Evolutionary conservation across 306 rosid genomes (phyloP).

Genomic region (Quercus glauca): DNA sequence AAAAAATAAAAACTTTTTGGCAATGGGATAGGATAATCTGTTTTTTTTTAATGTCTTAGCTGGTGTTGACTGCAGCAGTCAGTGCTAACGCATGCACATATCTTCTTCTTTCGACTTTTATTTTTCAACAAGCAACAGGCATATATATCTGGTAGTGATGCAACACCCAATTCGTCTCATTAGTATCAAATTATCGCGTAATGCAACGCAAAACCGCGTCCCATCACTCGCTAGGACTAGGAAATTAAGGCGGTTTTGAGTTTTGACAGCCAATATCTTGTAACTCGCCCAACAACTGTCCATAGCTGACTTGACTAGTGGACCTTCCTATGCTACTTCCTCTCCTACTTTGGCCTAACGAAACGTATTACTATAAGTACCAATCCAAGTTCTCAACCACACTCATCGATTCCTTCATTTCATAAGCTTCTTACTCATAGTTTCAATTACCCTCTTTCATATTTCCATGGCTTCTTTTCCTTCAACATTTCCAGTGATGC

Average conservation of each 20-base stretch:
- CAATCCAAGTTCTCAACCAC: background rate
- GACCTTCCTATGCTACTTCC: background rate
- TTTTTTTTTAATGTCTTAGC: too few relatives aligned
- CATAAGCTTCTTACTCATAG: background rate
- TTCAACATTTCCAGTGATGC: background rate
- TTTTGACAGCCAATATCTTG: background rate
- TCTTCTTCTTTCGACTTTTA: too few relatives aligned
- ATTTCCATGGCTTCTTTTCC: background rate
- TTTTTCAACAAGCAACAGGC: too few relatives aligned
- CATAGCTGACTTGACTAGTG: background rate
- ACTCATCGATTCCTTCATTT: background rate
- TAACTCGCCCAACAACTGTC: background rate
- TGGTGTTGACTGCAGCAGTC: too few relatives aligned
- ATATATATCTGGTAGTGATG: too few relatives aligned
- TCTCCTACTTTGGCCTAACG: background rate
- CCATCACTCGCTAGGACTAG: background rate
- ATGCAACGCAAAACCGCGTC: slow-evolving; percentile 5
- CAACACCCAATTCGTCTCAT: too few relatives aligned
- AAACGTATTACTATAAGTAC: background rate
- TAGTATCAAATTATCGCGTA: too few relatives aligned
- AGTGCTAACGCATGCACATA: too few relatives aligned
- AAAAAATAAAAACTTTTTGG: too few relatives aligned
- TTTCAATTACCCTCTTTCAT: too few relatives aligned
- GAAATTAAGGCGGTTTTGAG: too few relatives aligned
- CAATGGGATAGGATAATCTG: too few relatives aligned